A percentile compares a stretch with the other conserved stretches of the same genome.
Conservation (phyloP, 2,329 filamentous ascomycete species). For the Mycosphaerelloides madeirae region DNA sequence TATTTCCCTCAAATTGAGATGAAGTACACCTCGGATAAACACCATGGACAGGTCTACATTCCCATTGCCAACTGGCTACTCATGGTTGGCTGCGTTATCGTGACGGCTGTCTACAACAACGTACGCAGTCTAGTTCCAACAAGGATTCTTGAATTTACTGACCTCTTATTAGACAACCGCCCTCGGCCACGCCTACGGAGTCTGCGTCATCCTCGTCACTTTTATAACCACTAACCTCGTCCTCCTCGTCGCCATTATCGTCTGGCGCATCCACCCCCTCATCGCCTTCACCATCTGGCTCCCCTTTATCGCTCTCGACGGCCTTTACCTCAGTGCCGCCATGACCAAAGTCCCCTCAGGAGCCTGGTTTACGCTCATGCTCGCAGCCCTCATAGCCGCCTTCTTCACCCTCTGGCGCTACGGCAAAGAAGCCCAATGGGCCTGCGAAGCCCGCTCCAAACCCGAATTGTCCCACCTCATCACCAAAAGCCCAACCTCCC, state of each 20-base stretch:
- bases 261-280: constrained; percentile 61
- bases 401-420: constrained; percentile 72
- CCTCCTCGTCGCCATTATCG: constrained; percentile 64
- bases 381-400: constrained; percentile 57
- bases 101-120: constrained; percentile 63
- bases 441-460: constrained; percentile 59
- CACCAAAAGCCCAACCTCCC: constrained; percentile 25
- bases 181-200: constrained; percentile 70
- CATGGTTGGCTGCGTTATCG: constrained; percentile 67
- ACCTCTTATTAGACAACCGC: constrained; percentile 48
- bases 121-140: constrained; percentile 23
- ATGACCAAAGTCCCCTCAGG: constrained; percentile 69
- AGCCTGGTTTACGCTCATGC: constrained; percentile 70
- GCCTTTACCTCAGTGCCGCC: constrained; percentile 63
- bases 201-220: constrained; percentile 74
- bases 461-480: constrained; percentile 47
- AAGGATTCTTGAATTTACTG: constrained; percentile 49
- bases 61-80: constrained; percentile 72
- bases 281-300: constrained; percentile 59
- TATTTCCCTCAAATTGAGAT: constrained; percentile 74
- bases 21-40: constrained; percentile 63
- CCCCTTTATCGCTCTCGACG: constrained; percentile 60
- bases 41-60: constrained; percentile 72
- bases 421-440: constrained; percentile 74
- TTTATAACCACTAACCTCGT: constrained; percentile 74